Evolutionary conservation across 1,284 basidiomycete species (phyloP).

Genomic region (Cystobasidiaceae sp.): DNA sequence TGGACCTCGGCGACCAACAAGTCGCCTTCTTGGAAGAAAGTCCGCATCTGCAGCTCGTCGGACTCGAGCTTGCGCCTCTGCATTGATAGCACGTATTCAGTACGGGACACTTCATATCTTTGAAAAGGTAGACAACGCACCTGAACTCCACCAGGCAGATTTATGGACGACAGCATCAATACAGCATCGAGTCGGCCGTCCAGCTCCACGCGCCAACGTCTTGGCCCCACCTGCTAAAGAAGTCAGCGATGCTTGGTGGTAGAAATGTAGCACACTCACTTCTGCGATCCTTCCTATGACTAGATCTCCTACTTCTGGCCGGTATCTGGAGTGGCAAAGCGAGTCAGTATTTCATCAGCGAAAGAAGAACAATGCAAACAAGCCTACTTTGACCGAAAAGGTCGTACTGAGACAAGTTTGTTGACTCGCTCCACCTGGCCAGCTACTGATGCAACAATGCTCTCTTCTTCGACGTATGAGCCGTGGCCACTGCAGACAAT

Average conservation of each 20-base stretch:
- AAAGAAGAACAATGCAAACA: background rate
- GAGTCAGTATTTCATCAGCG: background rate
- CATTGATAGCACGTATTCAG: too few relatives aligned
- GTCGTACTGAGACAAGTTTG: slow-evolving; percentile 85
- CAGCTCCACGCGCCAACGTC: slow-evolving; percentile 96
- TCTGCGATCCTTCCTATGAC: slow-evolving; percentile 95
- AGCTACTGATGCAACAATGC: slow-evolving; percentile 81
- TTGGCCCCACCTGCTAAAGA: slow-evolving; percentile 66
- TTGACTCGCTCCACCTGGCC: slow-evolving; percentile 92
- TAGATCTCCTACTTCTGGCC: slow-evolving; percentile 94
- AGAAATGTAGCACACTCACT: slow-evolving; percentile 50
- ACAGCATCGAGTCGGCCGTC: slow-evolving; percentile 89
- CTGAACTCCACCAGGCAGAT: slow-evolving; percentile 94
- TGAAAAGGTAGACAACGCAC: too few relatives aligned
- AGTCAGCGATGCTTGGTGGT: background rate
- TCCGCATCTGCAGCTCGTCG: slow-evolving; percentile 97
- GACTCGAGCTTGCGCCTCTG: slow-evolving; percentile 93
- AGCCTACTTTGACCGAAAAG: slow-evolving; percentile 70
- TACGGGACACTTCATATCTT: too few relatives aligned
- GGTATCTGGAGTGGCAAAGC: slow-evolving; percentile 61
- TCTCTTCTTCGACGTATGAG: slow-evolving; percentile 73
- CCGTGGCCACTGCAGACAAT: slow-evolving; percentile 82
- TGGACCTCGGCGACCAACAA: slow-evolving; percentile 96
- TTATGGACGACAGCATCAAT: slow-evolving; percentile 94
- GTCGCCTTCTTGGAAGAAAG: slow-evolving; percentile 97